Evolutionary conservation across 495 filamentous ascomycete species (phyloP), one percentile per base, ranked within the genome.

Genomic region (Xylaria longipes): DNA sequence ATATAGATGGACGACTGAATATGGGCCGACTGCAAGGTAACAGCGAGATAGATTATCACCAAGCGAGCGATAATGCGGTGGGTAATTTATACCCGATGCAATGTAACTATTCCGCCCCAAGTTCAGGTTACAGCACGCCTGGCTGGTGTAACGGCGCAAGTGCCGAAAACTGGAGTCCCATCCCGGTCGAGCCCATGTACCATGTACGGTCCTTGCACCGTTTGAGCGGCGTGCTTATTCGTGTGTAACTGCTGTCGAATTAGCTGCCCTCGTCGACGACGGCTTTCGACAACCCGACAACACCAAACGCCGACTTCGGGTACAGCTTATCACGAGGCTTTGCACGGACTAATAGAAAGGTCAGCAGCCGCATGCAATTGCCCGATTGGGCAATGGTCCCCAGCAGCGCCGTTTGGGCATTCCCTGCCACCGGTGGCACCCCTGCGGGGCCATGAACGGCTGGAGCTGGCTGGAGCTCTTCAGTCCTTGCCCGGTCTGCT

Each of bases 271-370:
- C 15, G 15, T 61, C 25, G 20, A 48, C 54, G 29, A 61, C 29
- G 20, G 29, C 41, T 60, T 54, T 39, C 57, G 39, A 37, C 17
- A 39, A 29, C 3, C 27, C 57, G 39, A 37, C 17, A 39, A 29
- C 3, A 22, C 33, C 37, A 60, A 39, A 60, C 33, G 65, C 65
- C 65, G 65, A 67, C 46, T 41, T 71, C 69, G 71, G 71, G 70
- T n/a, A 35, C 1, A 15, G 50, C 63, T 66, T 35, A 64, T 35
- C 29, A 64, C 31, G 57, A 33, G 67, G 69, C 22, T 33, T 66
- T 64, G 58, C 46, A 46, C 46, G 31, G 45, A 66, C 50, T 71
- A 57, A 71, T 54, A 54, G 43, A 65, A 65, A 66, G 69, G 57
- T 66, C 56, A 71, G 57, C 37, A 27, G n/a, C 48, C 56, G 66